Base-by-base conservation (phyloP, 2,329 filamentous ascomycete species). In the Colletotrichum agaves region DNA sequence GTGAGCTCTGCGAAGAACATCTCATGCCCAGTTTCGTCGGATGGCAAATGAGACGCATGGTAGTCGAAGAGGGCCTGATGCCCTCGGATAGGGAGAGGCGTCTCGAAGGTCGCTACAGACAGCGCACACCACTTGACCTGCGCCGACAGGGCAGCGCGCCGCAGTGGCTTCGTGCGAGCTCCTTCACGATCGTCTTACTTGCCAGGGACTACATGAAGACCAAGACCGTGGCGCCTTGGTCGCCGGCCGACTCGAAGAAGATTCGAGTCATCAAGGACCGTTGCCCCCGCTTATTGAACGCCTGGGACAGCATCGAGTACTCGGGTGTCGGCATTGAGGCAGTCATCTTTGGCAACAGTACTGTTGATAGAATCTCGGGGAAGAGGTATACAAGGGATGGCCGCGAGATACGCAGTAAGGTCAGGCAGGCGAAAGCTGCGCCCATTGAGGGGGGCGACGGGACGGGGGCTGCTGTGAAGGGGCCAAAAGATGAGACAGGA, bases 21-120 rank as follows among this genome's bases (percentile, higher is more conserved):
- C 89, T 98, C 62, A 97, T 97, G 87, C 85, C 87, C 1, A 84
- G 87, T 37, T 97, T 94, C 87, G 86, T 87, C 11, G 93, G 93
- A 23, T 98, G 94, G 93, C 70, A 74, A n/a, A 15, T 62, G 2
- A 71, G 68, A 13, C 71, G 73, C 17, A 31, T 70, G 5, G 64
- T 72, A 44, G 61, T 13, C 75, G 95, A 98, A 80, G 80, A 84
- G 27, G 87, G 88, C 68, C 89, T 98, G 61, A 97, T 97, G 87
- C 85, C 87, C 1, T 87, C 11, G 93, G 93, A 23, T 97, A 94
- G 93, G n/a, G 19, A 60, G 2, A 71, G 67, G 12, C 71, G 73
- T 17, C 35, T 70, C 5, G 64, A 72, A 44, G 61, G 61, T 39
- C 71, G 71, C 56, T 75, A 73, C 19, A 63, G 74, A 49, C 71